phyloP scores from a whole-genome alignment of 495 filamentous ascomycete species.

The Cercophora samala region DNA sequence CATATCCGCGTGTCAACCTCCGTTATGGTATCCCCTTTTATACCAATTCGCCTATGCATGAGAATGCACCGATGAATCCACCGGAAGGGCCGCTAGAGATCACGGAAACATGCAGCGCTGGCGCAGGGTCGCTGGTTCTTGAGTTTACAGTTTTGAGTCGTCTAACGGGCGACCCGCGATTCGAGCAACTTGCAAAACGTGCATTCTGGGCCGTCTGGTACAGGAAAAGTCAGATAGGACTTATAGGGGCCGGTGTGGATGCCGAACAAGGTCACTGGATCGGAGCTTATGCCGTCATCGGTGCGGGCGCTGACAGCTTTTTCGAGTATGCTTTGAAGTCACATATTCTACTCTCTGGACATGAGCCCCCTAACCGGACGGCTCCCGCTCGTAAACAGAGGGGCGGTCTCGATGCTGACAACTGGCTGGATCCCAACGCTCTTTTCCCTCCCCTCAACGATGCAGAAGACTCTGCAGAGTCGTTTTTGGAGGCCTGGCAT shows the following conservation, averaged over 20 bases:
- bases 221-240: constrained; percentile 73
- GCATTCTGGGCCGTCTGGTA: constrained; percentile 96
- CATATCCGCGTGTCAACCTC: constrained; percentile 92
- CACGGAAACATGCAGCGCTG: constrained; percentile 94
- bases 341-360: constrained; percentile 78
- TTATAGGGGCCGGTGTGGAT: constrained; percentile 92
- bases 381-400: constrained; percentile 47
- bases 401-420: constrained; percentile 27
- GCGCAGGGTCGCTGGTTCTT: constrained; percentile 87
- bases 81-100: constrained; percentile 58
- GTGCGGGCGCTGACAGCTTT: constrained; percentile 94
- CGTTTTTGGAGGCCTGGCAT: constrained; percentile 82
- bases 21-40: constrained; percentile 91
- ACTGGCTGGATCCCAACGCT: constrained; percentile 53
- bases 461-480: constrained; percentile 65
- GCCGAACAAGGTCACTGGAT: constrained; percentile 90
- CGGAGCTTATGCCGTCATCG: constrained; percentile 81
- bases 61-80: constrained; percentile 28
- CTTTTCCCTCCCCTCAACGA: constrained; percentile 58
- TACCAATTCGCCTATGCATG: constrained; percentile 69
- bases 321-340: constrained; percentile 97
- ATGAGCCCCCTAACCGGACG: constrained; percentile 52
- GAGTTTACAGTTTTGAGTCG: constrained; percentile 90
- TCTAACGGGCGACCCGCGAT: constrained; percentile 79
- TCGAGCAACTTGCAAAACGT: constrained; percentile 82